Evolutionary conservation across 2,329 filamentous ascomycete species (phyloP).

Genomic region (Penicillium sp.): DNA sequence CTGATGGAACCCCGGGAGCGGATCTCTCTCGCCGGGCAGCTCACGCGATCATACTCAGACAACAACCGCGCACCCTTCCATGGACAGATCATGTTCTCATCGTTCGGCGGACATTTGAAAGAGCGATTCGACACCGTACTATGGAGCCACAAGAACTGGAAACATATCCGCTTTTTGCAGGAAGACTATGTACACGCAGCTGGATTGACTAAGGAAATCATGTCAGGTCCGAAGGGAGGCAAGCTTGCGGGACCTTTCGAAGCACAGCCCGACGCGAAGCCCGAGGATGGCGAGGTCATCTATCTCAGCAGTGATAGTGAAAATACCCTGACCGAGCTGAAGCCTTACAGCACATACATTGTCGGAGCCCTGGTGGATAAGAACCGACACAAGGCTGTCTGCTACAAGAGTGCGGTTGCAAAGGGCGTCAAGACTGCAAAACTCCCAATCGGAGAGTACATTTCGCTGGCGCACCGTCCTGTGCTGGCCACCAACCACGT

Average conservation of each 20-base stretch:
- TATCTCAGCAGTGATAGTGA: constrained; percentile 94
- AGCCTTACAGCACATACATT: constrained; percentile 87
- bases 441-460: constrained; percentile 90
- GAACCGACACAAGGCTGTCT: constrained; percentile 93
- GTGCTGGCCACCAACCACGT: constrained; percentile 95
- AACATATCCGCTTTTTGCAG: constrained; percentile 70
- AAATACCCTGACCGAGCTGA: constrained; percentile 76
- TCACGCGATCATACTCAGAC: constrained; percentile 87
- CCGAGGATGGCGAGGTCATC: constrained; percentile 63
- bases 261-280: constrained; percentile 35
- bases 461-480: constrained; percentile 83
- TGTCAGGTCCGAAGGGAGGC: constrained; percentile 61
- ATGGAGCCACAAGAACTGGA: constrained; percentile 76
- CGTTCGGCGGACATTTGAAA: constrained; percentile 73
- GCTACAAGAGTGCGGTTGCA: constrained; percentile 76
- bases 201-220: constrained; percentile 64
- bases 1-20: constrained; percentile 87
- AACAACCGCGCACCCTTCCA: constrained; percentile 71
- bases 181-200: constrained; percentile 73
- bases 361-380: constrained; percentile 94
- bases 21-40: constrained; percentile 77
- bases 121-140: constrained; percentile 79
- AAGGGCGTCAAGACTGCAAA: constrained; percentile 83
- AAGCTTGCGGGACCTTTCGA: constrained; percentile 61
- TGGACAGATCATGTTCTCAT: constrained; percentile 73